Base-by-base conservation (phyloP, 139 green algal genomes). In the Tetradesmus lagerheimii region DNA sequence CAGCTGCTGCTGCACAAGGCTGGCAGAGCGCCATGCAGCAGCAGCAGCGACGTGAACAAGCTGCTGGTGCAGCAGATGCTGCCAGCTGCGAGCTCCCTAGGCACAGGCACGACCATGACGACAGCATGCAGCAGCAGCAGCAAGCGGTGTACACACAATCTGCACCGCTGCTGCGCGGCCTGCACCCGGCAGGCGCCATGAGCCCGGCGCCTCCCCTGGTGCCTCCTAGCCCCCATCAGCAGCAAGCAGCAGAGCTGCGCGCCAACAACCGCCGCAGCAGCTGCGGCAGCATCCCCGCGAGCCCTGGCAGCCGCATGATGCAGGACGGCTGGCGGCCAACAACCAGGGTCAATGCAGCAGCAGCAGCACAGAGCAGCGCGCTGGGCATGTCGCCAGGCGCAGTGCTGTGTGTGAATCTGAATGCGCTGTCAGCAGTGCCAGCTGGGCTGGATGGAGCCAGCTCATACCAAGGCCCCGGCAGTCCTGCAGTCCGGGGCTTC, bases 201-300 rank as follows among this genome's bases (percentile, higher is more conserved):
- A 89, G 85, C 31, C 85, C 85, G 37, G 85, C 85, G 2, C 85
- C 85, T 29, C 85, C 85, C 0, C 27, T 35, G 23, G 85, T 89
- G 20, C 74, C 85, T 6, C 85, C 71, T 4, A 89, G 85, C 47
- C 85, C 85, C 6, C 67, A 45, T 5, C 85, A 89, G 85, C 85
- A 83, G 85, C 67, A 83, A 50, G 85, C 67, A 34, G 85, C 85
- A 74, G 67, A 82, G n/a, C n/a, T 82, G 34, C 71, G 37, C 31
- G 35, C 34, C 4, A 1, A 5, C 25, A 27, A 35, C 23, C 82
- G 82, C 18, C 47, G 39, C 82, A 87, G 39, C 82, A 87, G 82
- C 45, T 35, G 20, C 53, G 57, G 38, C 57, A 87, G 20, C 37
- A 78, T 87, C 8, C 20, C 57, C 20, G 29, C 23, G 4, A 80